Conservation (phyloP, 352 stramenopile species). For the Phytophthora pseudosyringae region DNA sequence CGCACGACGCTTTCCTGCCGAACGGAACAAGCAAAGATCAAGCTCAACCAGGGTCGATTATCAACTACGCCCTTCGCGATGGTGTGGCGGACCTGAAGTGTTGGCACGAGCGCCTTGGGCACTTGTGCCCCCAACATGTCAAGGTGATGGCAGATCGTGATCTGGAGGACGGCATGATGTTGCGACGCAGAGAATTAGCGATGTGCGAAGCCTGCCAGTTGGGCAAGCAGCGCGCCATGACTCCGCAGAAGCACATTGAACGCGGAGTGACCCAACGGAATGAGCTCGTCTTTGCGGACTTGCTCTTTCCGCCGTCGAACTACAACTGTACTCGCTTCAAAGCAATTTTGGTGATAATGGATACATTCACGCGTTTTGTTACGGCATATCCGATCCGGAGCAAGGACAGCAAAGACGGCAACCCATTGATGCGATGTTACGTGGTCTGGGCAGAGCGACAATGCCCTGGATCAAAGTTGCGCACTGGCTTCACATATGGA, state of each 20-base stretch:
- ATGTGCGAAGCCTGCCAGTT: not conserved
- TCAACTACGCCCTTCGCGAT: not conserved
- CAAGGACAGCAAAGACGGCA: not conserved
- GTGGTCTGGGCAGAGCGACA: not conserved
- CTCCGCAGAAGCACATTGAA: not conserved
- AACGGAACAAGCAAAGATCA: too few relatives aligned
- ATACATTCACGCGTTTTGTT: not conserved
- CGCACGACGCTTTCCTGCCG: slow-evolving; percentile 5
- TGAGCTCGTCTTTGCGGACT: not conserved
- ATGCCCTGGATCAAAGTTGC: not conserved
- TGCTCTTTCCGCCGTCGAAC: not conserved
- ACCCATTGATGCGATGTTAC: not conserved
- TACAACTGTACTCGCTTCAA: not conserved
- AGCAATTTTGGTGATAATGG: not conserved
- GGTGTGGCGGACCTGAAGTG: not conserved
- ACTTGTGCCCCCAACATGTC: not conserved
- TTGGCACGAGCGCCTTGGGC: not conserved
- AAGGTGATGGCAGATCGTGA: not conserved
- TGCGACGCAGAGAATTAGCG: not conserved
- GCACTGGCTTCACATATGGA: not conserved
- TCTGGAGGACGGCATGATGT: not conserved
- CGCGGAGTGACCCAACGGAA: not conserved
- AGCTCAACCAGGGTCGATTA: not conserved
- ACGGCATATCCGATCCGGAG: not conserved
- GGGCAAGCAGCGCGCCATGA: not conserved